A percentile compares a stretch with the other conserved stretches of the same genome.
Conservation (phyloP, 352 stramenopile genomes). For the Chrysophaeum taylorii region DNA sequence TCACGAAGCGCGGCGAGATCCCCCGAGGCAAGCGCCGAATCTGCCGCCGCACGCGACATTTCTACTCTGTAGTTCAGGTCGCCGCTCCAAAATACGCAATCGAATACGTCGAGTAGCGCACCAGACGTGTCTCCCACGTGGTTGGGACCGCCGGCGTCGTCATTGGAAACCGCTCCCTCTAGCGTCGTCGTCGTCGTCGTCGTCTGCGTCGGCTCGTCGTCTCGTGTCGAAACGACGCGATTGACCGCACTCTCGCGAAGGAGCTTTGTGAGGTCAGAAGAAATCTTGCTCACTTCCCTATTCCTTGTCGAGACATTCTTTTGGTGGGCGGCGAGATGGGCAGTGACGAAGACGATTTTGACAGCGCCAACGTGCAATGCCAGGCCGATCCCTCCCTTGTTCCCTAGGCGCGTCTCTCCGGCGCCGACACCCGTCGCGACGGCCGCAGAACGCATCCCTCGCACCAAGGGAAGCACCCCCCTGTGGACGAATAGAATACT, state of each 20-base stretch:
- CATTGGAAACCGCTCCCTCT: neutral
- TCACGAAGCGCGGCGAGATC: constrained; percentile 59
- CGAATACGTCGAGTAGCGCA: constrained; percentile 46
- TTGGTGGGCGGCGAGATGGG: constrained; percentile 76
- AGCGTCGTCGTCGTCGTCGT: neutral
- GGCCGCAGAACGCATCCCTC: constrained; percentile 62
- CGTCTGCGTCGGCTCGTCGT: too few relatives aligned
- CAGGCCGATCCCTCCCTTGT: constrained; percentile 77
- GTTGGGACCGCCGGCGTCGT: neutral
- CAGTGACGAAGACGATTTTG: constrained; percentile 72
- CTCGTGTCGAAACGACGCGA: too few relatives aligned
- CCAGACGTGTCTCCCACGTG: neutral
- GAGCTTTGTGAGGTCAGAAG: constrained; percentile 21
- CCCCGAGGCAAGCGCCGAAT: constrained; percentile 58
- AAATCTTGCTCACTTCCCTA: constrained; percentile 55
- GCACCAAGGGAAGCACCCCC: constrained; percentile 58
- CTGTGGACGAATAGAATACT: constrained; percentile 73
- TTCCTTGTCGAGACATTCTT: constrained; percentile 63
- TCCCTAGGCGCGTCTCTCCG: constrained; percentile 53
- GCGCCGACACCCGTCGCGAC: constrained; percentile 70
- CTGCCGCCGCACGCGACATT: constrained; percentile 64
- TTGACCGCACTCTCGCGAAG: neutral
- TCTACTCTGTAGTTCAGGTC: constrained; percentile 82
- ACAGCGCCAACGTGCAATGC: constrained; percentile 58
- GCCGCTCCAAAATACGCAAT: constrained; percentile 75